These are phyloP conservation scores for Grigorovia humatica DNA, from an alignment of 805 yeast genomes.

Conservation along the genomic window DNA sequence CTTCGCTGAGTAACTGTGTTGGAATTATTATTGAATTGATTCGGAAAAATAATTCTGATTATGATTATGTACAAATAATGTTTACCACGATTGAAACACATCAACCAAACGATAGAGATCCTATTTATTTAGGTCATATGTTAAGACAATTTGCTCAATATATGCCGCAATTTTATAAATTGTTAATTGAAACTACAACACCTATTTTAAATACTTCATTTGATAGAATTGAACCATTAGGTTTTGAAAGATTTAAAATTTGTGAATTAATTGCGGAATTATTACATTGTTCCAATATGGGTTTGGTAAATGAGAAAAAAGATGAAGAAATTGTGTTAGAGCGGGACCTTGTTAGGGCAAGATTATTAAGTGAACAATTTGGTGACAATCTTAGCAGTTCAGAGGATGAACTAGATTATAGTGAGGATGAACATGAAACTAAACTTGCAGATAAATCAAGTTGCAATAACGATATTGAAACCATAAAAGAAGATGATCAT, in stretches of 20 bases:
- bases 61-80: slow-evolving; percentile 79
- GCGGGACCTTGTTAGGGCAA: slow-evolving; percentile 54
- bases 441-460: background rate
- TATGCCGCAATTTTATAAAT: slow-evolving; percentile 54
- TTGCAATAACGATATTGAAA: background rate
- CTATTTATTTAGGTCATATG: slow-evolving; percentile 82
- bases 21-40: slow-evolving; percentile 91
- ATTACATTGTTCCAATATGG: slow-evolving; percentile 93
- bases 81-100: slow-evolving; percentile 75
- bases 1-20: slow-evolving; percentile 87
- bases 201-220: slow-evolving; percentile 33
- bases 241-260: slow-evolving; percentile 86
- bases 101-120: slow-evolving; percentile 89
- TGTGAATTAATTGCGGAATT: slow-evolving; percentile 92
- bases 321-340: slow-evolving; percentile 60
- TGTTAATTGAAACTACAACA: slow-evolving; percentile 37
- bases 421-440: slow-evolving; percentile 5
- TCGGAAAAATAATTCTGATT: slow-evolving; percentile 91
- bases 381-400: background rate
- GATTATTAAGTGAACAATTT: slow-evolving; percentile 15
- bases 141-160: slow-evolving; percentile 66
- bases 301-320: slow-evolving; percentile 65
- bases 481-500: background rate
- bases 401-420: background rate
- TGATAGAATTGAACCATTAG: slow-evolving; percentile 65